Evolutionary conservation across 2,329 filamentous ascomycete genomes (phyloP), one percentile per base, ranked within the genome.

Genomic region (Nannizziopsis arthrosporioides): DNA sequence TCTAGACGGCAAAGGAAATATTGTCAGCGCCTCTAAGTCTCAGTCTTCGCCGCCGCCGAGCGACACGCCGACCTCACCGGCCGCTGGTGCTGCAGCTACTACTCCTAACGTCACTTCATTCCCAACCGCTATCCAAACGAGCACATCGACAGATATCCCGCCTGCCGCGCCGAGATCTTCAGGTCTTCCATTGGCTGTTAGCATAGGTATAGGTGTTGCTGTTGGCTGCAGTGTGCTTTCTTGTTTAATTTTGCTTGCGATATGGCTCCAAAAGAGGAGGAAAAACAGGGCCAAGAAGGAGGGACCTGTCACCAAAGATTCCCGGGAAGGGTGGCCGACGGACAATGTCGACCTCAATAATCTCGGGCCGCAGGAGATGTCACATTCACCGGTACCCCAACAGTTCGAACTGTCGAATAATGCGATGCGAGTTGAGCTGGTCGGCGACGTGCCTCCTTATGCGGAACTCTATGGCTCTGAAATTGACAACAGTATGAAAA

Each of bases 161-260:
- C 10, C 42, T 10, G 12, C 47, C 5, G 9, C n/a, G 12, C 27
- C 42, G 12, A 41, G 15, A 8, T 45, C 47, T n/a, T 22, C 36
- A 4, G 36, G 27, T n/a, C n/a, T 42, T 11, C 37, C 48, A 12
- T 12, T 42, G 14, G 48, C 34, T 12, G 42, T 35, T 5, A 50
- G 47, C 9, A 14, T 43, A n/a, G 48, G 42, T 12, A 50, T 50
- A 36, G 48, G 48, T 15, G 42, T 50, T n/a, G 42, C 48, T 2
- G 43, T 50, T 36, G 36, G 35, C 19, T 50, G 41, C 22, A 47
- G 48, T 32, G 31, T 50, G 2, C 37, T 50, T 10, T 47, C 44
- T 5, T 47, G 44, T 18, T 22, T 39, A 14, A 42, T 44, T 37
- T 19, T 48, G 27, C 37, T 41, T 41, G 44, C 44, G 2, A 6